Percentiles rank a stretch among this genome's conserved stretches.
These are phyloP conservation scores for Hanseniaspora valbyensis DNA, from an alignment of 805 yeast genomes.

Conservation along the genomic window DNA sequence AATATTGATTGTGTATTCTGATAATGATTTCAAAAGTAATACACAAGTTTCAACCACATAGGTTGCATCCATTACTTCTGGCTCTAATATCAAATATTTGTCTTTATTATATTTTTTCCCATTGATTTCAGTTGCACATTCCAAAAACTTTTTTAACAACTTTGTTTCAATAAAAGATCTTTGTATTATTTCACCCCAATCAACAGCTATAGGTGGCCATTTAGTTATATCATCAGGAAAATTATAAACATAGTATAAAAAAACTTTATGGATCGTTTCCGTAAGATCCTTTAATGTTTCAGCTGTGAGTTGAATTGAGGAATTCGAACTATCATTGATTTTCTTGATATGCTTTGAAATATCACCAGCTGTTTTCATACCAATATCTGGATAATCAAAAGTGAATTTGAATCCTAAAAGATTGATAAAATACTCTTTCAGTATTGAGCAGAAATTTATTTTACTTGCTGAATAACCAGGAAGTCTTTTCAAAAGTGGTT, in stretches of 20 bases:
- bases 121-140: background rate
- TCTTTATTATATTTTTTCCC: background rate
- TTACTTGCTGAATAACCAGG: background rate
- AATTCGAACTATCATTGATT: background rate
- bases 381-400: background rate
- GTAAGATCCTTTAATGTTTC: background rate
- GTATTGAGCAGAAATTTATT: background rate
- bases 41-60: background rate
- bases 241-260: background rate
- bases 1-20: background rate
- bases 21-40: background rate
- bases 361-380: constrained; percentile 1
- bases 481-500: background rate
- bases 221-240: background rate
- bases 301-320: background rate
- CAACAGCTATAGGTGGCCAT: background rate
- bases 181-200: background rate
- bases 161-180: background rate
- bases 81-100: background rate
- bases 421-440: background rate
- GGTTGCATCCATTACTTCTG: background rate
- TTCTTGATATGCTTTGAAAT: background rate
- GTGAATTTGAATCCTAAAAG: background rate
- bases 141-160: background rate
- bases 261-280: background rate